Conservation (phyloP, 1,284 basidiomycete genomes). For the Fomitopsis betulina region DNA sequence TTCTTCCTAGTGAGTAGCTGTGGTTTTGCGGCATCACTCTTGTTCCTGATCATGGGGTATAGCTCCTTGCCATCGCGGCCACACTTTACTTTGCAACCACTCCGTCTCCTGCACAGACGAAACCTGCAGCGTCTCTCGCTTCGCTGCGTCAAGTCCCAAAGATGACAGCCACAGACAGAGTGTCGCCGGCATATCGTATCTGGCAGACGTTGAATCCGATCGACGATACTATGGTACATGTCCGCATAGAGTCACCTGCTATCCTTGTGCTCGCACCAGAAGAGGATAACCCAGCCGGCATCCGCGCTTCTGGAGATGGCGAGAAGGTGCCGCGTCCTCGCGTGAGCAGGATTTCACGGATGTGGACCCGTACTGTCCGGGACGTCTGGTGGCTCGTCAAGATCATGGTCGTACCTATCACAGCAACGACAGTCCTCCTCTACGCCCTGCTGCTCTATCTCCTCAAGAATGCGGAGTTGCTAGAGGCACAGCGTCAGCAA, state of each 20-base stretch:
- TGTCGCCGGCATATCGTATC: constrained; percentile 56
- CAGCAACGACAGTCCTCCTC: constrained; percentile 68
- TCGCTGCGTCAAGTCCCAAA: constrained; percentile 28
- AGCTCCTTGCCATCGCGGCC: constrained; percentile 72
- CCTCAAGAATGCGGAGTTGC: constrained; percentile 86
- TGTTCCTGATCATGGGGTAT: background rate
- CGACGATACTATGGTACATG: constrained; percentile 65
- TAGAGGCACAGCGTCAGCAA: constrained; percentile 79
- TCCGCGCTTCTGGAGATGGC: constrained; percentile 10
- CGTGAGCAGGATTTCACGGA: constrained; percentile 39
- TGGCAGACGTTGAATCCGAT: constrained; percentile 83
- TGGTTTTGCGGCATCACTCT: background rate
- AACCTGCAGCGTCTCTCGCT: constrained; percentile 26
- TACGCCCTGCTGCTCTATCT: constrained; percentile 86
- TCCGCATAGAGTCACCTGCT: constrained; percentile 78
- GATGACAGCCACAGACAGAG: constrained; percentile 21
- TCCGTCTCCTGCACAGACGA: constrained; percentile 36
- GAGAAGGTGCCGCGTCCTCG: constrained; percentile 35
- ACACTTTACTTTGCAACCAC: constrained; percentile 70
- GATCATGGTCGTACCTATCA: constrained; percentile 84
- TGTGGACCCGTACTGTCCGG: constrained; percentile 45
- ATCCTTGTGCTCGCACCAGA: constrained; percentile 64
- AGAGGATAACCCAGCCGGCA: constrained; percentile 12
- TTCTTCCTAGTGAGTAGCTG: constrained; percentile 59
- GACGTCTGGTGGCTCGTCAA: constrained; percentile 73